Percentiles rank a stretch among this genome's conserved stretches.
Conservation (phyloP, 75 land plant species). For the Cunninghamia lanceolata region DNA sequence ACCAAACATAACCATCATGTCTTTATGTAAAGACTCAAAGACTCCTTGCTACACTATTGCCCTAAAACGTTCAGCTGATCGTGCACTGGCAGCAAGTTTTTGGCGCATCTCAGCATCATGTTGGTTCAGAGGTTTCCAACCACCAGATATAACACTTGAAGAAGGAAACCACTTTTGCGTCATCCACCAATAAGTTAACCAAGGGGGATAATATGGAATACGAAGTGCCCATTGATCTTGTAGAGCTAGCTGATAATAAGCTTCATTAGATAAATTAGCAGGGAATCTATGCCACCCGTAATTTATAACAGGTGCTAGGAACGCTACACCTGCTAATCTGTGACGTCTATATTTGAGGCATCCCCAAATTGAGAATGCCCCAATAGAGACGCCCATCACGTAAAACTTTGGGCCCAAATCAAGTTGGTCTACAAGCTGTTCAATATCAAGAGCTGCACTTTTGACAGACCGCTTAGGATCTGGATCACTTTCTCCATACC, state of each 20-base stretch:
- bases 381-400: constrained; percentile 67
- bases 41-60: constrained; percentile 54
- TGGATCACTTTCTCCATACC: too few relatives aligned
- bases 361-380: constrained; percentile 66
- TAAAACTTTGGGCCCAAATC: constrained; percentile 66
- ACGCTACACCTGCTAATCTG: constrained; percentile 61
- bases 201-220: constrained; percentile 34
- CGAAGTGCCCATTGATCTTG: constrained; percentile 30
- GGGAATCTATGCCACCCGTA: constrained; percentile 61
- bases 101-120: neutral
- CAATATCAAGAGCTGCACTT: too few relatives aligned
- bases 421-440: constrained; percentile 70
- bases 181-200: too few relatives aligned
- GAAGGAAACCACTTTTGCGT: too few relatives aligned
- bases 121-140: neutral
- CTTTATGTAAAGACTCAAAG: constrained; percentile 45
- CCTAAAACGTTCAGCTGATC: neutral
- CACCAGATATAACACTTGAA: too few relatives aligned
- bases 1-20: too few relatives aligned
- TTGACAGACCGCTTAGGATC: too few relatives aligned
- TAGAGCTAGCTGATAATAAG: constrained; percentile 18
- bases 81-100: neutral
- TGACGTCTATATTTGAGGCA: constrained; percentile 83
- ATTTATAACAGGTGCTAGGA: constrained; percentile 47
- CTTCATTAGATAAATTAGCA: constrained; percentile 14